Conservation (phyloP, 1,139 yeast species). For the Candida anutae region DNA sequence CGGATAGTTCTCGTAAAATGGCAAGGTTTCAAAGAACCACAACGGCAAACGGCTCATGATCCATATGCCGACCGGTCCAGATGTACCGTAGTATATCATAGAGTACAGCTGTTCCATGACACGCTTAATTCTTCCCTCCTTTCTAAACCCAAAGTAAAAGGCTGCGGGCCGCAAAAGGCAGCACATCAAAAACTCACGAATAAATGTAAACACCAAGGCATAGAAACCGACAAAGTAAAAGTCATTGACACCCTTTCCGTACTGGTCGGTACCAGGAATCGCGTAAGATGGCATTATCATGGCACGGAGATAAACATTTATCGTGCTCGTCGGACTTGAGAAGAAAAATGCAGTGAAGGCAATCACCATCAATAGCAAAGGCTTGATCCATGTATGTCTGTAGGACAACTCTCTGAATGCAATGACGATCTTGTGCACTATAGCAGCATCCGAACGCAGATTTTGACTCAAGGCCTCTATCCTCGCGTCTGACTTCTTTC, state of each 20-base stretch:
- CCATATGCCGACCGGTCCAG: conserved; percentile 84
- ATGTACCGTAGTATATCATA: conserved; percentile 67
- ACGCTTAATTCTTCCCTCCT: conserved; percentile 58
- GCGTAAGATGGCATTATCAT: conserved; percentile 67
- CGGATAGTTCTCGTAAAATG: conserved; percentile 76
- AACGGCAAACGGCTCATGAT: conserved; percentile 78
- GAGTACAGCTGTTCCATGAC: conserved; percentile 93
- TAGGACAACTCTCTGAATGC: conserved; percentile 54
- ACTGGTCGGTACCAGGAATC: conserved; percentile 48
- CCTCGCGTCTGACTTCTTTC: conserved; percentile 28
- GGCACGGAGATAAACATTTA: conserved; percentile 52
- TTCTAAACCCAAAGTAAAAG: conserved; percentile 39
- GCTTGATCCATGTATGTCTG: conserved; percentile 76
- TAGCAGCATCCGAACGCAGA: conserved; percentile 31
- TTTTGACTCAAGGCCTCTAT: conserved; percentile 20
- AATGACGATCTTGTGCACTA: conserved; percentile 42
- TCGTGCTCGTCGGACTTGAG: conserved; percentile 42
- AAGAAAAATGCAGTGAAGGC: conserved; percentile 35
- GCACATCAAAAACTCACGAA: conserved; percentile 89
- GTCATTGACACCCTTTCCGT: conserved; percentile 86
- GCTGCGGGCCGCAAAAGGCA: conserved; percentile 71
- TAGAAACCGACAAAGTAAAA: conserved; percentile 71
- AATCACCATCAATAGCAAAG: conserved; percentile 40
- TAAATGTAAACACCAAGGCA: conserved; percentile 81
- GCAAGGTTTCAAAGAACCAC: conserved; percentile 82